Conservation (phyloP, 2,329 filamentous ascomycete species). For the Colletotrichum ledebouriae region DNA sequence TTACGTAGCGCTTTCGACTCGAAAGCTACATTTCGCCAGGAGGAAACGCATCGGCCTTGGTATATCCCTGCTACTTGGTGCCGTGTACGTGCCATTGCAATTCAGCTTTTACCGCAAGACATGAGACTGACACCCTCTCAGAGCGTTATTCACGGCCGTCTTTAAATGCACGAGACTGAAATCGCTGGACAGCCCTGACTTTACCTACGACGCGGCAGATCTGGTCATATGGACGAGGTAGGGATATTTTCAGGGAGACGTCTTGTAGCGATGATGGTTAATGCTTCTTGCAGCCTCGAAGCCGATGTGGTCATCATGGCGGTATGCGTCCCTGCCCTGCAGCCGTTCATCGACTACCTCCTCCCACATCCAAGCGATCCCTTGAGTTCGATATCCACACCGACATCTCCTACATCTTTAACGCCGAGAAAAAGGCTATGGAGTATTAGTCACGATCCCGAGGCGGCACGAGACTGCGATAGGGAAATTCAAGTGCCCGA, state of each 20-base stretch:
- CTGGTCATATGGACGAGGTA: conserved; percentile 34
- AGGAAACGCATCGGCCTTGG: conserved; percentile 57
- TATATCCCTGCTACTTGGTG: conserved; percentile 52
- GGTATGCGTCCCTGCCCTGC: conserved; percentile 51
- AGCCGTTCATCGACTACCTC: conserved; percentile 46
- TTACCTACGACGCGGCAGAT: conserved; percentile 45
- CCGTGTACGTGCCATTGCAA: conserved; percentile 9
- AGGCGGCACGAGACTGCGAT: conserved; percentile 5
- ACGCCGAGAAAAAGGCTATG: conserved; percentile 4
- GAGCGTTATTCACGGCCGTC: conserved; percentile 46
- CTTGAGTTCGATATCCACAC: neutral
- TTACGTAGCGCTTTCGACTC: conserved; percentile 56
- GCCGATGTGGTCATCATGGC: conserved; percentile 53
- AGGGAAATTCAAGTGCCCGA: conserved; percentile 2
- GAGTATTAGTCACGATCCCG: conserved; percentile 2
- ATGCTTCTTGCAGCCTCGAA: conserved; percentile 47
- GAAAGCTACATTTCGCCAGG: conserved; percentile 52
- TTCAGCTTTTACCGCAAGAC: no score
- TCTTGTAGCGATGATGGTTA: neutral
- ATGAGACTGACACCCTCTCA: conserved; percentile 6
- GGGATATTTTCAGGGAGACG: neutral
- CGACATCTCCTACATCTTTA: neutral
- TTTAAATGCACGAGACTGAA: conserved; percentile 54
- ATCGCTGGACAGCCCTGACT: conserved; percentile 46
- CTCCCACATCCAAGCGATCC: conserved; percentile 22